Evolutionary conservation across 805 yeast species (phyloP).

Genomic region (Candida broadrunensis): DNA sequence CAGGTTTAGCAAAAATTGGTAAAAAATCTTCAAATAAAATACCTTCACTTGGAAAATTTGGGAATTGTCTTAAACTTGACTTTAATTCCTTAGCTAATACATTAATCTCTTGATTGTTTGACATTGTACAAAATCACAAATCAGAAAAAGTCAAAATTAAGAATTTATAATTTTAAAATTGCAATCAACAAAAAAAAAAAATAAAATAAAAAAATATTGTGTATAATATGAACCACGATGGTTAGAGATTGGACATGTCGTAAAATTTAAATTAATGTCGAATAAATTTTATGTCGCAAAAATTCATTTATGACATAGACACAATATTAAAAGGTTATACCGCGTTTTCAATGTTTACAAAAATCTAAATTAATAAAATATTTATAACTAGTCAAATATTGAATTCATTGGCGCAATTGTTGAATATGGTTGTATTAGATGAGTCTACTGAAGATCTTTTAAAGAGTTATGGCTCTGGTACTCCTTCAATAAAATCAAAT

Average conservation of each 20-base stretch:
- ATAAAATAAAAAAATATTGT: too few species aligned
- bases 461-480: slow-evolving; percentile 6
- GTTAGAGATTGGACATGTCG: too few species aligned
- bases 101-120: slow-evolving; percentile 16
- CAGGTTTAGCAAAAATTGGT: slow-evolving; percentile 87
- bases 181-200: too few species aligned
- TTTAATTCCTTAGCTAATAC: slow-evolving; percentile 36
- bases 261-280: too few species aligned
- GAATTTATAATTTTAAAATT: too few species aligned
- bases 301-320: too few species aligned
- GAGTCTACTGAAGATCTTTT: slow-evolving; percentile 12
- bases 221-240: too few species aligned
- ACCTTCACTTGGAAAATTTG: slow-evolving; percentile 92
- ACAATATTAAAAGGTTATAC: too few species aligned
- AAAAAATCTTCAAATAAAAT: slow-evolving; percentile 92
- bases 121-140: slow-evolving; percentile 3
- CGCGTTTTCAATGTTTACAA: too few species aligned
- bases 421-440: background rate
- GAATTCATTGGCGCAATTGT: background rate
- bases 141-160: too few species aligned
- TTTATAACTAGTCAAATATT: background rate
- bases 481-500: background rate
- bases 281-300: too few species aligned
- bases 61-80: slow-evolving; percentile 60
- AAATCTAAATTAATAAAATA: too few species aligned